A percentile compares a stretch with the other conserved stretches of the same genome.
Conservation (phyloP, 1,284 basidiomycete genomes). For the Ganoderma multipileum region DNA sequence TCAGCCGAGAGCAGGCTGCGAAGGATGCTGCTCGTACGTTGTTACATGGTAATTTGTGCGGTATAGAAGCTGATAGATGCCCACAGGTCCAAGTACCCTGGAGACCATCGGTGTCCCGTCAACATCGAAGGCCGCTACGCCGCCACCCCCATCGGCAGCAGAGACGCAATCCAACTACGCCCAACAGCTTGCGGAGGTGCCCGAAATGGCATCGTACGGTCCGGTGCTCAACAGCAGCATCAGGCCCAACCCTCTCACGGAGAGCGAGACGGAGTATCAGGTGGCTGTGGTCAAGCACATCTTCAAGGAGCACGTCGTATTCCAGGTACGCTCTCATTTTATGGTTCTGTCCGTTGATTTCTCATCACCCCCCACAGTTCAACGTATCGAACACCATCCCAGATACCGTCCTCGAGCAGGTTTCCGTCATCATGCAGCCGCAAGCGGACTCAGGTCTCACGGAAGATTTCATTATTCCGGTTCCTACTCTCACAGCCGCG, state of each 20-base stretch:
- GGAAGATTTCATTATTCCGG: conserved; percentile 96
- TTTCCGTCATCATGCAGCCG: conserved; percentile 92
- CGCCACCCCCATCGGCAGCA: conserved; percentile 75
- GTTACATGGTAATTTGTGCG: not conserved
- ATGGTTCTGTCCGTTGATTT: conserved; percentile 1
- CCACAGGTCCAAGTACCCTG: conserved; percentile 78
- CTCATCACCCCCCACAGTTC: conserved; percentile 62
- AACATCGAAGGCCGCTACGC: conserved; percentile 63
- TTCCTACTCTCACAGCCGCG: conserved; percentile 71
- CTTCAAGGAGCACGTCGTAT: conserved; percentile 95
- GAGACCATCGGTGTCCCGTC: conserved; percentile 82
- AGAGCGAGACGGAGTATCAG: conserved; percentile 98
- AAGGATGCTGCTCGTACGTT: conserved; percentile 84
- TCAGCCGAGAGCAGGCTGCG: conserved; percentile 89
- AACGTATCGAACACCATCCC: conserved; percentile 98
- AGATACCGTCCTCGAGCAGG: conserved; percentile 96
- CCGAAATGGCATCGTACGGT: conserved; percentile 89
- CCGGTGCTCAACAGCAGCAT: conserved; percentile 87
- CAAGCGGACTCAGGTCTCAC: conserved; percentile 78
- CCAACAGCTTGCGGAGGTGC: conserved; percentile 85
- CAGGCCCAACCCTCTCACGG: conserved; percentile 88
- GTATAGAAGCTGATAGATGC: conserved; percentile 6
- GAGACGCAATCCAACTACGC: conserved; percentile 89
- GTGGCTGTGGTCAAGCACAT: conserved; percentile 97
- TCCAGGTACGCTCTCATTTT: conserved; percentile 70